Conservation (phyloP, 2,329 filamentous ascomycete genomes). For the Pseudogymnoascus sp. region DNA sequence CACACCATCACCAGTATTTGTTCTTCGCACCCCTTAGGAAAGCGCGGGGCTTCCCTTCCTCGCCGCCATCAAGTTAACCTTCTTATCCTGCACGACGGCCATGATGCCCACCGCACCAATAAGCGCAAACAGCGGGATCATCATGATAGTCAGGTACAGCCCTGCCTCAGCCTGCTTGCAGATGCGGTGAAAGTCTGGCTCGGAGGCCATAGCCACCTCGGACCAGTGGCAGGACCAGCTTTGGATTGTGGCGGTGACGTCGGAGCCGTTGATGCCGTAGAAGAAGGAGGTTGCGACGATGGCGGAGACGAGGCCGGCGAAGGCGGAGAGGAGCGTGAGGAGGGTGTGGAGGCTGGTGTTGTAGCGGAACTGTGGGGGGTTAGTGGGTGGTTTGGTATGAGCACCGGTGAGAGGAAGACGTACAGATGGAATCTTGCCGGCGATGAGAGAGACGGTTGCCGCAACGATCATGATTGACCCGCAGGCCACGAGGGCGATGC, state of each 20-base stretch:
- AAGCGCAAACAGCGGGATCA: constrained; percentile 49
- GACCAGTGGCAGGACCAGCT: constrained; percentile 59
- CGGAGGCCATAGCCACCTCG: constrained; percentile 40
- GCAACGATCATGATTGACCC: constrained; percentile 43
- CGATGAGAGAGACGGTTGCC: constrained; percentile 42
- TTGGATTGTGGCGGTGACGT: constrained; percentile 46
- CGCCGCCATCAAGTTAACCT: constrained; percentile 22
- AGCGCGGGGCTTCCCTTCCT: constrained; percentile 27
- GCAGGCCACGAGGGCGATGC: constrained; percentile 46
- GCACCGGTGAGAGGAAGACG: constrained; percentile 25
- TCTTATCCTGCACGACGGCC: constrained; percentile 38
- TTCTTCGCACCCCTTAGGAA: constrained; percentile 17
- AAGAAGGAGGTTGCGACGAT: constrained; percentile 50
- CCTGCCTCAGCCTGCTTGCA: constrained; percentile 50
- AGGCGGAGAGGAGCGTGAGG: constrained; percentile 33
- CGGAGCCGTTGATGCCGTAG: constrained; percentile 49
- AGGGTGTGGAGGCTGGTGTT: constrained; percentile 21
- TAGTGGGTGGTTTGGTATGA: constrained; percentile 9
- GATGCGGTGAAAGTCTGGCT: constrained; percentile 49
- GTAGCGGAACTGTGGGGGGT: constrained; percentile 33
- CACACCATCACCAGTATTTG: neutral
- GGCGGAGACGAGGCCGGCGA: constrained; percentile 39
- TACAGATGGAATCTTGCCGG: constrained; percentile 44
- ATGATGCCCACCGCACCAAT: constrained; percentile 37
- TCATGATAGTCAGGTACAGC: constrained; percentile 46